Evolutionary conservation across 306 rosid species (phyloP), one percentile per base, ranked within the genome.

Genomic region (Corylus americana): DNA sequence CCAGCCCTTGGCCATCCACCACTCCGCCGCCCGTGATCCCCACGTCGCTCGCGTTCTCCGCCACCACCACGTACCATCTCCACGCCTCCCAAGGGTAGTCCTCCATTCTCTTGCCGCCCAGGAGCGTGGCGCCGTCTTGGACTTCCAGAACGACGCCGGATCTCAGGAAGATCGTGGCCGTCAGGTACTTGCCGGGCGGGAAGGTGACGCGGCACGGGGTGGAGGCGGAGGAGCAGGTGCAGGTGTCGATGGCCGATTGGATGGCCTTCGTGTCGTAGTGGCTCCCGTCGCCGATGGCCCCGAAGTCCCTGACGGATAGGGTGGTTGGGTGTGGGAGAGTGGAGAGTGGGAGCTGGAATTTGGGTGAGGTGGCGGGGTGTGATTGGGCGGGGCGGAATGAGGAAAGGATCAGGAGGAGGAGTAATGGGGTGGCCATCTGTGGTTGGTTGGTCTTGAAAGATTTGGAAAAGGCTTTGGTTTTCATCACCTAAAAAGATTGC

Each of bases 1-100:
- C 76, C 91, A 55, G 51, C 17, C 97, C 95, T 77, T 94, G 97
- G 0, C 98, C 98, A n/a, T 90, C 97, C 78, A 92, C 86, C 74
- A 84, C 89, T 2, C 98, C 97, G n/a, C 98, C 97, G 73, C 98
- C 97, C 18, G 73, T 66, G 77, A 94, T 92, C 70, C 91, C 98
- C 3, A 94, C 98, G 31, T 84, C 87, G 64, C 80, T 85, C 74
- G 90, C 92, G 74, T 92, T 89, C 92, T 89, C 98, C 80, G 97
- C 98, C 89, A 88, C 7, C 77, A 92, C 92, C 76, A 87, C 94
- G 79, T 90, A 94, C 98, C 98, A 94, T 72, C 89, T 74, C 77
- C 49, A 79, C 53, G 85, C 77, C 2, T 91, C 96, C 79, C 44
- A 9, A 39, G 94, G 98, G 80, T 88, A 94, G 82, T 94, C 98